Evolutionary conservation across 1,284 basidiomycete species (phyloP), one percentile per base, ranked within the genome.

Genomic region (Puccinia hordei): DNA sequence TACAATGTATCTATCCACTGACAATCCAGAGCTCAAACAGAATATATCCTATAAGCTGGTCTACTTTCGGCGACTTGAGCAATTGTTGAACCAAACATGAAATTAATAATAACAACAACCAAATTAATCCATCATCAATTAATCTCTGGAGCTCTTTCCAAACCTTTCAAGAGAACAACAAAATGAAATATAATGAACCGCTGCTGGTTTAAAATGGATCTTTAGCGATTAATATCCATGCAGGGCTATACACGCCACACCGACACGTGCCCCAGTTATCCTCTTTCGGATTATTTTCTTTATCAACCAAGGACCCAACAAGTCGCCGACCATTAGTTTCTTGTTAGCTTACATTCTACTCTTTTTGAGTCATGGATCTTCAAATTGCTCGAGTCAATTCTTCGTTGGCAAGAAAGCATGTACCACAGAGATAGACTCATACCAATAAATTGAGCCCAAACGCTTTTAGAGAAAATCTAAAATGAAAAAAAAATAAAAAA

Each of bases 151-250:
- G n/a, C n/a, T n/a, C n/a, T n/a, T n/a, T n/a, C 41, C 41, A 44
- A 44, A 44, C 41, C 6, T 44, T 44, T 44, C n/a, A n/a, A n/a
- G 41, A 44, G 41, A 13, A 13, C 41, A 13, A 44, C 13, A 27
- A 57, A 57, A 57, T 57, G 53, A 57, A 57, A 57, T 57, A 19
- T 8, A 57, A 57, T 57, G 53, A 57, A 57, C 6, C 53, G 8
- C 19, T 19, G 6, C 19, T 27, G 5, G 19, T 8, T 57, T 57
- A 19, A 8, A 57, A 22, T n/a, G 53, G 22, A 57, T 27, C 17
- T 6, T 44, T 19, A 57, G 22, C 53, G 53, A 57, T 57, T 19
- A 57, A 19, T 19, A 57, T 57, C 53, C 6, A 57, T 57, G 27
- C 53, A 22, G 27, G 22, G 27, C 53, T 57, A 57, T 44, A 44